These are phyloP conservation scores for Luffa aegyptiaca DNA, from an alignment of 306 rosid species.

Conservation along the genomic window DNA sequence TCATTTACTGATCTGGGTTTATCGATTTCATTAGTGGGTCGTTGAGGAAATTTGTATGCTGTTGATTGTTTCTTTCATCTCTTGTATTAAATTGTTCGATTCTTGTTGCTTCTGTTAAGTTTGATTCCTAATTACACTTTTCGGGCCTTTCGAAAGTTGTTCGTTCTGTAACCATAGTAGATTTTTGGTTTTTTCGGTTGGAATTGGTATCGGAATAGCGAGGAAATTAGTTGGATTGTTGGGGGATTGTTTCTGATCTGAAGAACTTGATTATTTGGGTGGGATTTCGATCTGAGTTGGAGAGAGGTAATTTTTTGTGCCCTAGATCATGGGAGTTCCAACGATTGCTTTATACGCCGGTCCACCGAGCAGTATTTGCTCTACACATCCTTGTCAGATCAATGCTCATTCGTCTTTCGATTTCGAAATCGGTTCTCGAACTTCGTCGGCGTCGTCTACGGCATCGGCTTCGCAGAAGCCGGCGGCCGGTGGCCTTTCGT, in stretches of 20 bases:
- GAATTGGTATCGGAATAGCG: neutral
- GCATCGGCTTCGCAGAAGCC: slow-evolving; percentile 64
- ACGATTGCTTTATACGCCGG: slow-evolving; percentile 81
- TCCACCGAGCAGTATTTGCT: slow-evolving; percentile 72
- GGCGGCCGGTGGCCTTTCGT: slow-evolving; percentile 69
- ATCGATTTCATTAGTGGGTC: neutral
- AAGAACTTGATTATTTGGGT: neutral
- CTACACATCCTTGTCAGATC: slow-evolving; percentile 63
- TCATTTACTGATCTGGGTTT: neutral
- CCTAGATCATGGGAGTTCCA: slow-evolving; percentile 59
- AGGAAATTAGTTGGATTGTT: neutral
- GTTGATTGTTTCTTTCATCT: neutral
- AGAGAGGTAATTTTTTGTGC: neutral
- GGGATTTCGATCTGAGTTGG: slow-evolving; percentile 3
- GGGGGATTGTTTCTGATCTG: neutral
- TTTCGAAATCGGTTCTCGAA: slow-evolving; percentile 62
- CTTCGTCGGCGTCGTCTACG: slow-evolving; percentile 51
- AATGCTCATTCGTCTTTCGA: slow-evolving; percentile 55
- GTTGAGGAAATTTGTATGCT: neutral
- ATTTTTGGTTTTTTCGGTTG: neutral
- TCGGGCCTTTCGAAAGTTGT: neutral
- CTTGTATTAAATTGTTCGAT: neutral
- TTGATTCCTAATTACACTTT: neutral
- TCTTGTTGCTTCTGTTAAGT: neutral
- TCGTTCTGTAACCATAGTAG: neutral